Evolutionary conservation across 805 yeast species (phyloP).

Genomic region (Suhomyces canberraensis): DNA sequence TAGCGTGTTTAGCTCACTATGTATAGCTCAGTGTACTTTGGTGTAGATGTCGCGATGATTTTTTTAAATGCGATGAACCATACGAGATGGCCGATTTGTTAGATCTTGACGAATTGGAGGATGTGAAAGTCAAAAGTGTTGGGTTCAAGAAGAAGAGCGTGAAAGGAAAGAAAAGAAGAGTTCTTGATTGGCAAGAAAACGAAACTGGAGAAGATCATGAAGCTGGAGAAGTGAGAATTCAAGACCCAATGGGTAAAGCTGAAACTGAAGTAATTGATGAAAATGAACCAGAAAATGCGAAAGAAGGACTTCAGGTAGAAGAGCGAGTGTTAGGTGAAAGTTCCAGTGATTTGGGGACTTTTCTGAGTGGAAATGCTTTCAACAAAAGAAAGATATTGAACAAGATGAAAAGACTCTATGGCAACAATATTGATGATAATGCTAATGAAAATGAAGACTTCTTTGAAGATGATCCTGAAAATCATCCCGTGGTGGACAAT

Average conservation of each 20-base stretch:
- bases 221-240: neutral
- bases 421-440: neutral
- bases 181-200: neutral
- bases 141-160: conserved; percentile 12
- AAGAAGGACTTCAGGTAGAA: neutral
- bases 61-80: too few species aligned
- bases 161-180: conserved; percentile 2
- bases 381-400: neutral
- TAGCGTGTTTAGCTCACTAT: too few species aligned
- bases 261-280: neutral
- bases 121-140: neutral
- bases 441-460: neutral
- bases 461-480: conserved; percentile 8
- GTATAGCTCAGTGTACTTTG: too few species aligned
- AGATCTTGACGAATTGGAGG: conserved; percentile 4
- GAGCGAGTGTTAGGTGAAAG: too few species aligned
- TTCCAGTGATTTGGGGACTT: neutral
- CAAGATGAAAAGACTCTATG: neutral
- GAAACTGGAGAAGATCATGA: neutral
- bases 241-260: neutral
- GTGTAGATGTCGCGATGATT: too few species aligned
- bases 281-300: neutral
- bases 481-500: conserved; percentile 16
- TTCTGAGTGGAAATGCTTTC: neutral
- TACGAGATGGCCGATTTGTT: too few species aligned